These are phyloP conservation scores for Sphaerobolus stellatus DNA, from an alignment of 1,284 basidiomycete genomes.

Conservation along the genomic window DNA sequence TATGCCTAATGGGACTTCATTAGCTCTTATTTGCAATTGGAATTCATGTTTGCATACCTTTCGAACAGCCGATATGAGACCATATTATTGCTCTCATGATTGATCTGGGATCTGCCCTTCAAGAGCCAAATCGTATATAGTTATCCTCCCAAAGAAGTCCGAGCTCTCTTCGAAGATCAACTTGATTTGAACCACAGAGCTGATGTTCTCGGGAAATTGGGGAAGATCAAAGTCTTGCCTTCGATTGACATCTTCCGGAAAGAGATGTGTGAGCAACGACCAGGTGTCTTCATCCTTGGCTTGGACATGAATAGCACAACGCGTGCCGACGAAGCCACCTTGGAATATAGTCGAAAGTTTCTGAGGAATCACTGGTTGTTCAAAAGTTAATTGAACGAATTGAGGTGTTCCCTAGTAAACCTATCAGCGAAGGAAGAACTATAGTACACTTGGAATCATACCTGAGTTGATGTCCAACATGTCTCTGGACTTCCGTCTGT, in stretches of 20 bases:
- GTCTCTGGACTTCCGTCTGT: conserved; percentile 73
- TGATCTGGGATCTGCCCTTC: conserved; percentile 33
- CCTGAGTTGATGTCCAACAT: conserved; percentile 83
- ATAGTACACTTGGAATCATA: conserved; percentile 24
- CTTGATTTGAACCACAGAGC: conserved; percentile 49
- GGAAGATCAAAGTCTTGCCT: conserved; percentile 61
- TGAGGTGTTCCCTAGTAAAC: conserved; percentile 65
- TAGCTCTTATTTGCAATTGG: too few relatives aligned
- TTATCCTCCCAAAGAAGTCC: conserved; percentile 76
- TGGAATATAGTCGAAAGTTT: conserved; percentile 70
- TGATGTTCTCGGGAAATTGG: conserved; percentile 14
- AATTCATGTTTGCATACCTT: too few relatives aligned
- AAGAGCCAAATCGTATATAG: conserved; percentile 63
- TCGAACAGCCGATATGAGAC: too few relatives aligned
- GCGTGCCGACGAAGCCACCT: conserved; percentile 76
- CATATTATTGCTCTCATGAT: not conserved
- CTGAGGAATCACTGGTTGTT: conserved; percentile 50
- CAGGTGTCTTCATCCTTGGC: conserved; percentile 36
- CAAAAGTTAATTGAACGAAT: conserved; percentile 64
- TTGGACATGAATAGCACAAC: conserved; percentile 50
- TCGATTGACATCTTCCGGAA: conserved; percentile 75
- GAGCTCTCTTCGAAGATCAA: conserved; percentile 76
- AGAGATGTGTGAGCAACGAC: conserved; percentile 52
- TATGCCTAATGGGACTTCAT: too few relatives aligned
- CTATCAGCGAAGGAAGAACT: not conserved